phyloP scores from a whole-genome alignment of 75 land plant genomes.

The Adiantum capillusveneris region DNA sequence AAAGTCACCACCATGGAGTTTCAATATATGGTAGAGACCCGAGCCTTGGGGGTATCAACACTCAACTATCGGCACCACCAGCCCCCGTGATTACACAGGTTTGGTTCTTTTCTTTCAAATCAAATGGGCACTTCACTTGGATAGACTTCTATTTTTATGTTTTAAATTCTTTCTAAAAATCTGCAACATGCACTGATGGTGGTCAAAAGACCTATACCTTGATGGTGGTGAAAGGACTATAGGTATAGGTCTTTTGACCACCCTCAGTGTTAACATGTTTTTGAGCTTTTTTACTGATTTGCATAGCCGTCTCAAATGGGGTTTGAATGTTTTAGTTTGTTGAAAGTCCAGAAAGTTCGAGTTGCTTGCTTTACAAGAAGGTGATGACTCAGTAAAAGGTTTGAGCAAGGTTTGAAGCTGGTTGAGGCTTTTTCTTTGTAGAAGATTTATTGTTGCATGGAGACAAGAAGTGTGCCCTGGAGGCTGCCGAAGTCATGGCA shows the following conservation, averaged over 20 bases:
- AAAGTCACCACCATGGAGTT: constrained; percentile 28
- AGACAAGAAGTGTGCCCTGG: constrained; percentile 3
- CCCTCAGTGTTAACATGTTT: no score
- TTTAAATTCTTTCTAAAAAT: no score
- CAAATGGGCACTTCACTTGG: not conserved
- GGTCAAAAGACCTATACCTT: no score
- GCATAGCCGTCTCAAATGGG: no score
- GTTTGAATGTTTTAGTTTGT: no score
- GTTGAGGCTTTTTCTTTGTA: not conserved
- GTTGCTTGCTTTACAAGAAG: no score
- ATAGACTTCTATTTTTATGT: not conserved
- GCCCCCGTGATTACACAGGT: constrained; percentile 36
- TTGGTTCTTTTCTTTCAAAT: not conserved
- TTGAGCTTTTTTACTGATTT: no score
- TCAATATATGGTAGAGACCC: constrained; percentile 35
- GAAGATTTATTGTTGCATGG: not conserved
- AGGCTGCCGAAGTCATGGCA: not conserved
- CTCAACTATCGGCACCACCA: constrained; percentile 17
- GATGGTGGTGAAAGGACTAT: no score
- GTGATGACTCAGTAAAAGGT: constrained; percentile 3
- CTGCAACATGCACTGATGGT: no score
- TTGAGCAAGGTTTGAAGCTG: not conserved
- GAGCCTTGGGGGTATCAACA: constrained; percentile 5
- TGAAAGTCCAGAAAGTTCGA: no score
- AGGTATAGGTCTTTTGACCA: no score